These are phyloP conservation scores for Raphanus sativus DNA, from an alignment of 345 rosid genomes.

Conservation along the genomic window DNA sequence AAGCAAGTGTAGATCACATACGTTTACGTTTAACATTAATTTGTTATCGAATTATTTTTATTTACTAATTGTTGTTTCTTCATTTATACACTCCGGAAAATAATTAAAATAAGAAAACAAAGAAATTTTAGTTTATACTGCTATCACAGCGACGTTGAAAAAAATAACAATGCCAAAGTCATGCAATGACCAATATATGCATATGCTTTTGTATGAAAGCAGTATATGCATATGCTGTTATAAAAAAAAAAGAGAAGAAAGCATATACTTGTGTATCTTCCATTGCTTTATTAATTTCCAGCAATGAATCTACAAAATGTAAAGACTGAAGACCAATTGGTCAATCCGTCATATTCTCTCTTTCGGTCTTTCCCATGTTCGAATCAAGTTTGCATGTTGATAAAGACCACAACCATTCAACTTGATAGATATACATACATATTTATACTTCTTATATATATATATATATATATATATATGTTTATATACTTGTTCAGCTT, in stretches of 20 bases:
- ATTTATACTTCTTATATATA: neutral
- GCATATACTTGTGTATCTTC: constrained; percentile 40
- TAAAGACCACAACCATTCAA: constrained; percentile 25
- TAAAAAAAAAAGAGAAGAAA: constrained; percentile 9
- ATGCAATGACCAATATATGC: neutral
- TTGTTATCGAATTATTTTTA: neutral
- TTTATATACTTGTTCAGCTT: neutral
- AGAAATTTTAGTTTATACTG: neutral
- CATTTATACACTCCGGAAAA: neutral
- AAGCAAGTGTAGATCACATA: neutral
- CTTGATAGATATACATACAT: neutral
- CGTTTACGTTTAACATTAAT: neutral
- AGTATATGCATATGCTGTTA: neutral
- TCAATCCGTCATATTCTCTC: constrained; percentile 19
- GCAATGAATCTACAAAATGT: constrained; percentile 35
- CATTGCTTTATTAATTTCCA: constrained; percentile 34
- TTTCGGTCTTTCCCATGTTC: constrained; percentile 22
- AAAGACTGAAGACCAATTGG: constrained; percentile 29
- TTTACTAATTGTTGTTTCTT: neutral
- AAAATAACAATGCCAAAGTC: neutral
- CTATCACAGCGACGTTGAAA: neutral
- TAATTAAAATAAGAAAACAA: neutral
- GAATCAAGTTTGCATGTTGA: constrained; percentile 11
- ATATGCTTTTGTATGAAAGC: neutral
- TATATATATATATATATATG: no score